Percentiles rank a stretch among this genome's conserved stretches.
These are phyloP conservation scores for Trametes versicolor DNA, from an alignment of 1,284 basidiomycete species.

Conservation along the genomic window DNA sequence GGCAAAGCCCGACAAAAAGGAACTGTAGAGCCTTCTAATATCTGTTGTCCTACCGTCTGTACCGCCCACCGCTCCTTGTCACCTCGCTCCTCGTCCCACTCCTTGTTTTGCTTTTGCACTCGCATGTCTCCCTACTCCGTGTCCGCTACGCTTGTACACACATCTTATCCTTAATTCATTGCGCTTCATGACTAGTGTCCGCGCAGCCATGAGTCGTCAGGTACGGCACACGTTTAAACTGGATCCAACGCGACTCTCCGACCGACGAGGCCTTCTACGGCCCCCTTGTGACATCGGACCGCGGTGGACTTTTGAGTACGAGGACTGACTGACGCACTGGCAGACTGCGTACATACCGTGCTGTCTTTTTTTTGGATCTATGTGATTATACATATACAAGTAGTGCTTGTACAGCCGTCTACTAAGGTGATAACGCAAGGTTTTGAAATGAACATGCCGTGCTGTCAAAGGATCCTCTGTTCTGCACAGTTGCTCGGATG, in stretches of 20 bases:
- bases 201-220: constrained; percentile 7
- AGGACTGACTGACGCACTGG: constrained; percentile 13
- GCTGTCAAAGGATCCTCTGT: too few species aligned
- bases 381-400: too few species aligned
- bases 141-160: neutral
- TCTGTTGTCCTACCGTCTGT: neutral
- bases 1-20: neutral
- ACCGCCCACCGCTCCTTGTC: neutral
- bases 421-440: too few species aligned
- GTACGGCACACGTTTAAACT: constrained; percentile 15
- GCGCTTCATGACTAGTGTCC: neutral
- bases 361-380: too few species aligned
- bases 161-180: neutral
- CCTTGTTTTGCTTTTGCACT: neutral
- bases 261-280: constrained; percentile 1
- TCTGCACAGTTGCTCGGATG: too few species aligned
- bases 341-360: neutral
- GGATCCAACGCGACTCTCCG: constrained; percentile 7
- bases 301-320: constrained; percentile 20
- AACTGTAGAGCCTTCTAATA: constrained; percentile 2
- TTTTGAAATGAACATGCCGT: too few species aligned
- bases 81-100: neutral
- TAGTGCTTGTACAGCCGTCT: too few species aligned
- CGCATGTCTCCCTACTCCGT: neutral
- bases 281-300: constrained; percentile 8